Conservation (phyloP, 2,329 filamentous ascomycete genomes). For the Exophiala phaeomuriformis region DNA sequence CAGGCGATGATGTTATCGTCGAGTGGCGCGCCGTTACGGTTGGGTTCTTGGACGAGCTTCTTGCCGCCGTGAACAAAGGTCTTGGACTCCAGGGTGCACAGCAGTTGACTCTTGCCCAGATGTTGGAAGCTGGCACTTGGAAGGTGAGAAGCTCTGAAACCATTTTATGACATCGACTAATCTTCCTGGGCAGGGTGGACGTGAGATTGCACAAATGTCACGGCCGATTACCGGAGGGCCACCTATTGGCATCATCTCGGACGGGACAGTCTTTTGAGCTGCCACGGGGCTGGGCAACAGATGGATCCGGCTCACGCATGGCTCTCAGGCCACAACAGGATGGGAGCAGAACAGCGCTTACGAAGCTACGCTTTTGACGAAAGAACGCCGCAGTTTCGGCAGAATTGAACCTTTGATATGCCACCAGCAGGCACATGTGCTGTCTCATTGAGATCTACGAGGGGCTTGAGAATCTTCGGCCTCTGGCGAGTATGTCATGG, state of each 20-base stretch:
- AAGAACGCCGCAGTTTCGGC: not conserved
- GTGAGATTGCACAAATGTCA: slow-evolving; percentile 91
- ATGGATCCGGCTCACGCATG: not conserved
- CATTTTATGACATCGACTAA: slow-evolving; percentile 23
- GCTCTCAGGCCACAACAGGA: not conserved
- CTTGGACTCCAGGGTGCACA: slow-evolving; percentile 64
- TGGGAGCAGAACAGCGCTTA: slow-evolving; percentile 9
- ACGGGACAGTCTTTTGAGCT: slow-evolving; percentile 84
- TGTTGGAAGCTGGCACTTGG: slow-evolving; percentile 95
- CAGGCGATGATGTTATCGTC: slow-evolving; percentile 69
- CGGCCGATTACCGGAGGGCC: slow-evolving; percentile 94
- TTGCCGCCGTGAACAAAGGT: slow-evolving; percentile 60
- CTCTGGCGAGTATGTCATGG: not conserved
- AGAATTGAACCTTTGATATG: not conserved
- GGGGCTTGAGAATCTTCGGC: not conserved
- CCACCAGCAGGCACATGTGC: not conserved
- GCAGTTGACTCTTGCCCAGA: slow-evolving; percentile 69
- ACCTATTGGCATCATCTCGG: slow-evolving; percentile 90
- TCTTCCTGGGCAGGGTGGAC: slow-evolving; percentile 59
- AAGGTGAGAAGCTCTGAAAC: slow-evolving; percentile 57
- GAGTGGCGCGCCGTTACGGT: slow-evolving; percentile 73
- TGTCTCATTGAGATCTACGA: not conserved
- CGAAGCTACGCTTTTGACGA: slow-evolving; percentile 6
- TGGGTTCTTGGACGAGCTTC: slow-evolving; percentile 64
- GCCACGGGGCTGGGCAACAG: not conserved